phyloP scores from a whole-genome alignment of 345 rosid species.

The Eucalyptus regnans region DNA sequence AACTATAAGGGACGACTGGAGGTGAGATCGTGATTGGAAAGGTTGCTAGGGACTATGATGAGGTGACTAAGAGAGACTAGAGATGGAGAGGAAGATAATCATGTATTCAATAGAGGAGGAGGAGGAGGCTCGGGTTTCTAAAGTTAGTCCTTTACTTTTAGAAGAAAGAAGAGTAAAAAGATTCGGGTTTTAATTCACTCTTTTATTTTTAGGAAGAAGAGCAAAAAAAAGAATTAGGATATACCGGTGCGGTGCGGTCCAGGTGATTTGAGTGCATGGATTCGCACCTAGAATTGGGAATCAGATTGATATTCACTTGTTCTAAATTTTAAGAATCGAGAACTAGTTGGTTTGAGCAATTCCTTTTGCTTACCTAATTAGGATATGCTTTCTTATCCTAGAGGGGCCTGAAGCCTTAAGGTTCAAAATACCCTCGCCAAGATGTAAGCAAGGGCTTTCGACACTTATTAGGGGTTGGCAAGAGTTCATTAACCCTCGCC shows the following conservation, averaged over 20 bases:
- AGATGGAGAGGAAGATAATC: background rate
- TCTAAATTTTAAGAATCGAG: rapidly evolving
- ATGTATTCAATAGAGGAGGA: no score
- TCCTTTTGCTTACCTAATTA: rapidly evolving
- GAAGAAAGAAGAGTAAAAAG: background rate
- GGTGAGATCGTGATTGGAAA: background rate
- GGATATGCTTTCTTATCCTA: background rate
- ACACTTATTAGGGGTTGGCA: background rate
- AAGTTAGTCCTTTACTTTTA: background rate
- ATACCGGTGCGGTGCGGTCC: rapidly evolving
- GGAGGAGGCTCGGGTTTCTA: background rate
- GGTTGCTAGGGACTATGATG: background rate
- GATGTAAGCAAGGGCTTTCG: background rate
- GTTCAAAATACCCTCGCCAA: background rate
- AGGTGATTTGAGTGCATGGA: background rate
- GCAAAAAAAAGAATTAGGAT: no score
- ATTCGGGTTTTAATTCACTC: background rate
- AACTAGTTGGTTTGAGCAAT: rapidly evolving
- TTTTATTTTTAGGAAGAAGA: background rate
- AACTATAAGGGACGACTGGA: rapidly evolving
- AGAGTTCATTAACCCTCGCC: background rate
- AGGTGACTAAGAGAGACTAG: background rate
- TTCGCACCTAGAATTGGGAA: background rate
- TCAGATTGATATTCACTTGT: background rate
- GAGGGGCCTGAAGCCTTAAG: background rate